These are phyloP conservation scores for Basipetospora chlamydospora DNA, from an alignment of 2,329 filamentous ascomycete genomes.

Conservation along the genomic window DNA sequence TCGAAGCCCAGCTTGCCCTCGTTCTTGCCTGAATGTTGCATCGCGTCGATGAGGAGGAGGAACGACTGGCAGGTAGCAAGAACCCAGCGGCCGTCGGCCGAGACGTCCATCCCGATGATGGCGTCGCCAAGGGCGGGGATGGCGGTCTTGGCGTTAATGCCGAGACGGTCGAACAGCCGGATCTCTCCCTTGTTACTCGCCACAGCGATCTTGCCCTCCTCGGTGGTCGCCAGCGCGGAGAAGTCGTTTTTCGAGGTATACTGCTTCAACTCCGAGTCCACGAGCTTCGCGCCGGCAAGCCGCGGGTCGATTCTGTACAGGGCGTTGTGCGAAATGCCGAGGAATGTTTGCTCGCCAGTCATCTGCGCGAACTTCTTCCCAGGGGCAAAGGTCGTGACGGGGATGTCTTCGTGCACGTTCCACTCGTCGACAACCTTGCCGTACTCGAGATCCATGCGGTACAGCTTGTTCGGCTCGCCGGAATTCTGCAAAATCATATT, in stretches of 20 bases:
- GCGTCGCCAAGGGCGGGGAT: conserved; percentile 90
- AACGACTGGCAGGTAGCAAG: conserved; percentile 90
- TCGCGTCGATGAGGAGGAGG: conserved; percentile 77
- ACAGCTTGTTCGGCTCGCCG: conserved; percentile 76
- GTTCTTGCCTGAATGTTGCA: conserved; percentile 89
- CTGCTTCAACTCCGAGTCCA: conserved; percentile 86
- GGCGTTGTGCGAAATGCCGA: conserved; percentile 84
- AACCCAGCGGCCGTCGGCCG: conserved; percentile 90
- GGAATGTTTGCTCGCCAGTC: conserved; percentile 87
- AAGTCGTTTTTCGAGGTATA: conserved; percentile 97
- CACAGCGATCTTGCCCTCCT: conserved; percentile 92
- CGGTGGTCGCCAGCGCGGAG: conserved; percentile 83
- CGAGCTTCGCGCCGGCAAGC: conserved; percentile 77
- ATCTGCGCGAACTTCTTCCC: conserved; percentile 98
- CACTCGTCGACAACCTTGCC: conserved; percentile 98
- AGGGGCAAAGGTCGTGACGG: conserved; percentile 79
- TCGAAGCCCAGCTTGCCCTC: conserved; percentile 98
- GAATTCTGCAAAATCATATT: conserved; percentile 82
- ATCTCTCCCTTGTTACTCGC: conserved; percentile 97
- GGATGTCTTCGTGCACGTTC: conserved; percentile 95
- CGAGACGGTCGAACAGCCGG: conserved; percentile 86
- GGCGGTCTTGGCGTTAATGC: conserved; percentile 94
- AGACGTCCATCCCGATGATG: conserved; percentile 89
- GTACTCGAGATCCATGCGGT: conserved; percentile 94
- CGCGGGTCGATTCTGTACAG: conserved; percentile 90